phyloP scores from a whole-genome alignment of 2,329 filamentous ascomycete genomes.

The Diaporthe citrichinensis region DNA sequence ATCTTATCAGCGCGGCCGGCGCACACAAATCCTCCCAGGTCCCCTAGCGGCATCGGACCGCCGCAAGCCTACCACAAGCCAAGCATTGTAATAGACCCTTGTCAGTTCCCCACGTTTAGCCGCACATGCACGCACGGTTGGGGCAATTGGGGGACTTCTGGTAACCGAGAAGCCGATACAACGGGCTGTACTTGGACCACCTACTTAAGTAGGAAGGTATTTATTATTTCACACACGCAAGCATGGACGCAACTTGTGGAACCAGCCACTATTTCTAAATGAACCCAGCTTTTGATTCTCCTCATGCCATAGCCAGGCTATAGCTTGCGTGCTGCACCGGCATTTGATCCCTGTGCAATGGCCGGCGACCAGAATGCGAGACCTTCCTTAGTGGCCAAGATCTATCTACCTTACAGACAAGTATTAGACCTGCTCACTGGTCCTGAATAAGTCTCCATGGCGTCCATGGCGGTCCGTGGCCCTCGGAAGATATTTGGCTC shows the following conservation, averaged over 20 bases:
- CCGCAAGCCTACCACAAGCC: slow-evolving; percentile 5
- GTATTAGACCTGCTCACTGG: neutral
- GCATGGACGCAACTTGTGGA: neutral
- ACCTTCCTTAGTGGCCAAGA: neutral
- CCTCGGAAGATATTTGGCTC: neutral
- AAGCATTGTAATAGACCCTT: slow-evolving; percentile 11
- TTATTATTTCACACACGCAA: neutral
- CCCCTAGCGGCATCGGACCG: slow-evolving; percentile 40
- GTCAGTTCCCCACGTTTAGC: slow-evolving; percentile 32
- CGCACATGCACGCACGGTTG: slow-evolving; percentile 32
- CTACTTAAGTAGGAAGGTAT: neutral
- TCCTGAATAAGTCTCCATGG: neutral
- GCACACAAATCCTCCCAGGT: slow-evolving; percentile 29
- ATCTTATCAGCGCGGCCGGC: slow-evolving; percentile 28
- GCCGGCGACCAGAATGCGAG: neutral
- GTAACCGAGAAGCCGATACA: neutral
- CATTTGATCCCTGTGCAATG: neutral
- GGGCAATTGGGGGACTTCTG: slow-evolving; percentile 9
- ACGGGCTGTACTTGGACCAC: neutral
- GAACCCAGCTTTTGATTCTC: slow-evolving; percentile 11
- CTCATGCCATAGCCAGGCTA: neutral
- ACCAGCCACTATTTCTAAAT: neutral
- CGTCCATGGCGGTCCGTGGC: neutral
- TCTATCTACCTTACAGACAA: slow-evolving; percentile 12
- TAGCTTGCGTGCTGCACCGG: neutral